Base-by-base conservation (phyloP, 768 basidiomycete genomes). In the Podaxis carcinomalis region DNA sequence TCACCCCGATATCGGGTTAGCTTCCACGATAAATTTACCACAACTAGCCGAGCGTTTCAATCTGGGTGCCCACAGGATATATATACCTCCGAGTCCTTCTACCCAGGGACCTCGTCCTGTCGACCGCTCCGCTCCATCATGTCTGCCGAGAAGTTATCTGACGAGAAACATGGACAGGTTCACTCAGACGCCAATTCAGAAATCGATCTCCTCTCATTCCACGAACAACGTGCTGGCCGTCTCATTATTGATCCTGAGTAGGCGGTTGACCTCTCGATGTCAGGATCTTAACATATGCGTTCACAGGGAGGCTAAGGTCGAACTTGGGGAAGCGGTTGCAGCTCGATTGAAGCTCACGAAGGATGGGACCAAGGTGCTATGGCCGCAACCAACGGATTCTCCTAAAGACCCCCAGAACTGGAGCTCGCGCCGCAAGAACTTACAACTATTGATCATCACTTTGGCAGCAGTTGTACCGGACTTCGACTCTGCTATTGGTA, bases 351-450 rank as follows among this genome's bases (percentile, higher is more conserved):
- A 89, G 75, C 74, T 86, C 5, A 78, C 82, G 3, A 61, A 65
- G 16, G 83, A 86, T 59, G 86, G 87, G 0, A 80, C 74, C 16
- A 84, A 78, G 52, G 80, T 89, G 9, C 77, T 90, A 0, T 89
- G 87, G 85, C 88, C 88, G 19, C 88, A 89, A 65, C 87, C 88
- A 1, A 79, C 81, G 1, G 82, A 87, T 53, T 78, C 83, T 49
- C 78, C 80, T 0, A 73, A 80, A n/a, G 86, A 89, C 65, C 87
- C 87, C 16, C 86, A 87, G 71, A 87, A 86, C 65, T 88, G 87
- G 87, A 76, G 78, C 19, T 71, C 74, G 51, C 65, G 76, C 25
- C 78, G 77, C 39, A 89, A 88, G 72, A 75, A 77, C 59, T 56
- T 85, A 0, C 84, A 85, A 64, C 74, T 90, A 1, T 61, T 85